Base-by-base conservation (phyloP, 495 filamentous ascomycete species). In the Aspergillus steynii region DNA sequence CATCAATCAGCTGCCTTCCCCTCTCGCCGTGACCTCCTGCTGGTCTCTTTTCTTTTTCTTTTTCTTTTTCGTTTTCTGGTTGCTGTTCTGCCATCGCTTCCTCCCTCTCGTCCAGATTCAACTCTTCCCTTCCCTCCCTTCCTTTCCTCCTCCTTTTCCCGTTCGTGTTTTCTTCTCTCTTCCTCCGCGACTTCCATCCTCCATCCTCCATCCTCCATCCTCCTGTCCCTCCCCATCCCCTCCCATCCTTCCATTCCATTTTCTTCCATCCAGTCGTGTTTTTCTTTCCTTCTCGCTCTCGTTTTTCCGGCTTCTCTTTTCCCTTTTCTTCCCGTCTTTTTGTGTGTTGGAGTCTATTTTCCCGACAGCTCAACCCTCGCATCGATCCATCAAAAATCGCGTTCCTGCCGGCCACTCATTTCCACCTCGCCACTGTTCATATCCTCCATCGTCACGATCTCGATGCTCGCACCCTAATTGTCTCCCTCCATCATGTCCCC, bases 321-420 rank as follows among this genome's bases (percentile, higher is more conserved):
- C 73, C 71, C 61, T 67, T 61, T 58, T 72, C 68, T 66, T 72
- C 71, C 69, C 62, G 70, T 65, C 71, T 67, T 74, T 74, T 14
- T 25, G 20, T 14, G 20, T 15, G 37, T 42, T 42, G 10, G 37
- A 42, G 37, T 42, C 9, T 10, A 15, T 14, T 14, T 10, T 10
- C 37, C 37, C 37, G 37, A 42, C 37, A 42, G 37, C 9, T 42
- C 37, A 20, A 20, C 20, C 20, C 20, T 20, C 20, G 20, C 20
- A 34, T 34, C 31, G 31, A 34, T 34, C 31, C 31, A 34, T 34
- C 31, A 42, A 42, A 42, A 42, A 42, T 10, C 37, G 37, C 37
- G 37, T 42, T 42, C 37, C 37, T 42, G 37, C 14, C 37, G 9
- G 12, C 37, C 37, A 42, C 9, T 15, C 12, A 10, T 42, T 15